Conservation (phyloP, 257 asterid species). For the Gentiana macrophylla region DNA sequence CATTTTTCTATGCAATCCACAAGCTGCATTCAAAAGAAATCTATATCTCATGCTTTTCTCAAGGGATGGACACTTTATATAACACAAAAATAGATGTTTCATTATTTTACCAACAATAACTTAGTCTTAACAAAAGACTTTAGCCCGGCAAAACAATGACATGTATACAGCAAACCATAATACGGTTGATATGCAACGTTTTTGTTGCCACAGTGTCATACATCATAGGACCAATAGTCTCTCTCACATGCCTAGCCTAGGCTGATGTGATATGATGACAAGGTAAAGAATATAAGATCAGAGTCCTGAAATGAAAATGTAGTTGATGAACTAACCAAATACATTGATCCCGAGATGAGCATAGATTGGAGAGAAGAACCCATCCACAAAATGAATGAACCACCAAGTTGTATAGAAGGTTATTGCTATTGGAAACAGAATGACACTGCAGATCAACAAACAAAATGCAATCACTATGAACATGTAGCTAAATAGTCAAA, state of each 20-base stretch:
- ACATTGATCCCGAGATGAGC: slow-evolving; percentile 55
- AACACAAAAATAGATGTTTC: no score
- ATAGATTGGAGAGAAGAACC: slow-evolving; percentile 76
- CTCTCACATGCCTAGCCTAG: no score
- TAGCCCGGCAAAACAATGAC: neutral
- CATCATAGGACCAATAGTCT: no score
- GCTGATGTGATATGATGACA: no score
- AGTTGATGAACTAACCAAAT: slow-evolving; percentile 36
- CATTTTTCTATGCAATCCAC: no score
- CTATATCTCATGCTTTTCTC: no score
- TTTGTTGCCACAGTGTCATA: no score
- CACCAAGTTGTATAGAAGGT: slow-evolving; percentile 79
- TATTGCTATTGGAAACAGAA: slow-evolving; percentile 66
- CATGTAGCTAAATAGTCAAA: neutral
- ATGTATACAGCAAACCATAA: neutral
- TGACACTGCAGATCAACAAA: slow-evolving; percentile 44
- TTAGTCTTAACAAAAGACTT: no score
- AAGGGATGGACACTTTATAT: no score
- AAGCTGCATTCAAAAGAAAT: no score
- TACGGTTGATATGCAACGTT: no score
- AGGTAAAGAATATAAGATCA: neutral
- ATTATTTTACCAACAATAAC: no score
- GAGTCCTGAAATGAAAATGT: neutral
- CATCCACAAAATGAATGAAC: slow-evolving; percentile 74
- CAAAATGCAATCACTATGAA: neutral